Conservation (phyloP, 495 filamentous ascomycete species). For the Xylaria venustula region DNA sequence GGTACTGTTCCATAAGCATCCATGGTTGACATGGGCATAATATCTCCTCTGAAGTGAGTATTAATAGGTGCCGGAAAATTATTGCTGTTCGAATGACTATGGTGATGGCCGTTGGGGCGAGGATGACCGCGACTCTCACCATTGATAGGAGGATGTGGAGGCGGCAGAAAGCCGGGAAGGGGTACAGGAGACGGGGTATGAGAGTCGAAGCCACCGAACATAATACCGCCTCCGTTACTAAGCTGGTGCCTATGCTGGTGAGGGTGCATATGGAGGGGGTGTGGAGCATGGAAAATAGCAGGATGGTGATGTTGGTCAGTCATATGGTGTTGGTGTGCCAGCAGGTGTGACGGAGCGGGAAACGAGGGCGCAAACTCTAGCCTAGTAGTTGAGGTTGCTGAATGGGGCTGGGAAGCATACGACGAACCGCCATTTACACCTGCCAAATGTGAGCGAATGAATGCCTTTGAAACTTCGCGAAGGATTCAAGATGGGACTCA, state of each 20-base stretch:
- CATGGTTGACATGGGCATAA: slow-evolving; percentile 17
- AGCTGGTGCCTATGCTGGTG: slow-evolving; percentile 36
- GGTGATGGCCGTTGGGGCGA: slow-evolving; percentile 28
- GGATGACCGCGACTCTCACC: slow-evolving; percentile 32
- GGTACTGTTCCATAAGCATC: slow-evolving; percentile 33
- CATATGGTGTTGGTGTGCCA: slow-evolving; percentile 15
- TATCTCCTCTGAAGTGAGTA: slow-evolving; percentile 27
- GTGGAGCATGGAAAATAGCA: slow-evolving; percentile 19
- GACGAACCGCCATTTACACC: slow-evolving; percentile 17
- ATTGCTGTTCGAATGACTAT: slow-evolving; percentile 28
- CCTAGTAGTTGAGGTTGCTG: slow-evolving; percentile 14
- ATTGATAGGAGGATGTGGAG: slow-evolving; percentile 31
- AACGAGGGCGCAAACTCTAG: slow-evolving; percentile 17
- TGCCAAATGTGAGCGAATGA: slow-evolving; percentile 16
- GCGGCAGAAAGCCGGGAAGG: slow-evolving; percentile 33
- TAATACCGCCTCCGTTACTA: slow-evolving; percentile 43
- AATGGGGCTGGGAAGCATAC: slow-evolving; percentile 21
- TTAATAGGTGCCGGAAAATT: slow-evolving; percentile 33
- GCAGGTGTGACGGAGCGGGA: slow-evolving; percentile 13
- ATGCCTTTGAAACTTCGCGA: slow-evolving; percentile 5
- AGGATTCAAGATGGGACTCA: not conserved
- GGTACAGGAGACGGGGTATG: slow-evolving; percentile 49
- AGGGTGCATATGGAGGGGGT: slow-evolving; percentile 17
- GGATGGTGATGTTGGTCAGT: slow-evolving; percentile 18
- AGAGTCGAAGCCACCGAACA: slow-evolving; percentile 46